Conservation (phyloP, 805 yeast species). For the Clavispora carvajalis region DNA sequence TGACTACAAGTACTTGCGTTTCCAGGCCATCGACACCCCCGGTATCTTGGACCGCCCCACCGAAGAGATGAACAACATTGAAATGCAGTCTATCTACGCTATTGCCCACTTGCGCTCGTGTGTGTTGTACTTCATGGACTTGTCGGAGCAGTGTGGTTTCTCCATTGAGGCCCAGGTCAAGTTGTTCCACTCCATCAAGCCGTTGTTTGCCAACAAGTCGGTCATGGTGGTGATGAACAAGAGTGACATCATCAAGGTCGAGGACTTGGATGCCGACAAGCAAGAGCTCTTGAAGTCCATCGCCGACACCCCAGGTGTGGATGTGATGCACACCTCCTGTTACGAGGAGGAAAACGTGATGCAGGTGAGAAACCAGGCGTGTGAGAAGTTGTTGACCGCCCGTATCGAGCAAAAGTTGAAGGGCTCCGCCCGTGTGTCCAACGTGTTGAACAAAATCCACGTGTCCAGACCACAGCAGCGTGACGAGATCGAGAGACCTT, state of each 20-base stretch:
- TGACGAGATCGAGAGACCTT: slow-evolving; percentile 77
- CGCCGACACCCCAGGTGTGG: slow-evolving; percentile 70
- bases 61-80: slow-evolving; percentile 99
- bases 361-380: slow-evolving; percentile 94
- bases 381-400: slow-evolving; percentile 92
- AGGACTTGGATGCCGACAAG: slow-evolving; percentile 74
- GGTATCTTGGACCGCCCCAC: slow-evolving; percentile 98
- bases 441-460: slow-evolving; percentile 91
- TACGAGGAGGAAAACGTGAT: slow-evolving; percentile 90
- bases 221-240: slow-evolving; percentile 95
- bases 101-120: slow-evolving; percentile 97
- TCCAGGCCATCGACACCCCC: slow-evolving; percentile 97
- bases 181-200: slow-evolving; percentile 94
- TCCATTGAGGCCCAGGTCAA: slow-evolving; percentile 96
- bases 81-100: slow-evolving; percentile 98
- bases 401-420: slow-evolving; percentile 95
- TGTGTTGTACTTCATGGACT: slow-evolving; percentile 95
- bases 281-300: slow-evolving; percentile 67
- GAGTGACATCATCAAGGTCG: slow-evolving; percentile 81
- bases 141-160: slow-evolving; percentile 98
- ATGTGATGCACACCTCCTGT: slow-evolving; percentile 90
- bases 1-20: slow-evolving; percentile 94
- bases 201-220: slow-evolving; percentile 92
- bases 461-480: slow-evolving; percentile 86
- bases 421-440: slow-evolving; percentile 83